Evolutionary conservation across 306 rosid genomes (phyloP).

Genomic region (Cicer chorassanicum): DNA sequence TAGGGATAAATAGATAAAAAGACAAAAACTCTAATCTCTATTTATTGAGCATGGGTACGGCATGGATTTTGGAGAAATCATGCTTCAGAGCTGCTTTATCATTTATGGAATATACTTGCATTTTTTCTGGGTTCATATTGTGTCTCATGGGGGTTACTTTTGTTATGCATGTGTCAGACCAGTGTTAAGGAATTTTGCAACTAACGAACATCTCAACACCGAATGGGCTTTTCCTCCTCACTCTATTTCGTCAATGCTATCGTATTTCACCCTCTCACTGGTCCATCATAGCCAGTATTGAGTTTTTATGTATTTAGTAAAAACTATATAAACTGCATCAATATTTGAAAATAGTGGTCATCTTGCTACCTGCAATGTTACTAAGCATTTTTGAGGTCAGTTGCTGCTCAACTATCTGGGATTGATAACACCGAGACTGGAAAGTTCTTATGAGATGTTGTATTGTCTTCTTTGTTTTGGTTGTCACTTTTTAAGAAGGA

Average conservation of each 20-base stretch:
- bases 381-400: too few species aligned
- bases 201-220: not conserved
- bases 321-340: not conserved
- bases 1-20: too few species aligned
- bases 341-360: not conserved
- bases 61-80: too few species aligned
- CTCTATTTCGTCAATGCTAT: not conserved
- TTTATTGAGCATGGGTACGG: too few species aligned
- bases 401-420: not conserved
- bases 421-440: not conserved
- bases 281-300: not conserved
- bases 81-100: not conserved
- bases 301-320: not conserved
- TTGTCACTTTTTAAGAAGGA: slow-evolving; percentile 11
- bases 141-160: not conserved
- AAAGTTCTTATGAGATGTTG: not conserved
- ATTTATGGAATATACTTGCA: not conserved
- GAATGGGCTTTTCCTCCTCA: not conserved
- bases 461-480: slow-evolving; percentile 15
- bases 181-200: not conserved
- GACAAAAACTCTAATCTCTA: too few species aligned
- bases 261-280: not conserved
- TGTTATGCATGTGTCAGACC: not conserved
- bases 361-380: not conserved
- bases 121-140: not conserved